Conservation (phyloP, 768 basidiomycete genomes). For the Gautieria morchelliformis region DNA sequence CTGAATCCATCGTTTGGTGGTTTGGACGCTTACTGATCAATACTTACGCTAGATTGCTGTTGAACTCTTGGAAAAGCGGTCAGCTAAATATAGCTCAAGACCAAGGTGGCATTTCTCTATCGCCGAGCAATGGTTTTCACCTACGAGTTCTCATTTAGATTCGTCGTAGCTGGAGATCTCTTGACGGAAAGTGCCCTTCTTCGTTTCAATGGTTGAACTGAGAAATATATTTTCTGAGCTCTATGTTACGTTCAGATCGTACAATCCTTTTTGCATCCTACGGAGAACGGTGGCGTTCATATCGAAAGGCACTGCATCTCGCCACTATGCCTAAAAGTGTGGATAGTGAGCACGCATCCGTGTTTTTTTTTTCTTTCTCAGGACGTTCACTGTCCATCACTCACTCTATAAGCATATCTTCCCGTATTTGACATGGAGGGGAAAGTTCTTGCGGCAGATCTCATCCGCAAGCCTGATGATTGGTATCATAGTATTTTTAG, state of each 20-base stretch:
- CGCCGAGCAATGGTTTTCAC: not conserved
- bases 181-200: slow-evolving; percentile 10
- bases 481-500: slow-evolving; percentile 8
- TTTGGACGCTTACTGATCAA: not conserved
- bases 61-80: slow-evolving; percentile 13
- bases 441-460: slow-evolving; percentile 4
- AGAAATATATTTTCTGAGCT: not conserved
- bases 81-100: slow-evolving; percentile 13
- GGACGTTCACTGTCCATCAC: not conserved
- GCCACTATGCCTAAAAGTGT: slow-evolving; percentile 11
- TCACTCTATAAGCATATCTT: not conserved
- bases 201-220: not conserved
- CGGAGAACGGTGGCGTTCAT: slow-evolving; percentile 11
- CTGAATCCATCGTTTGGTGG: not conserved
- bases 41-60: slow-evolving; percentile 1
- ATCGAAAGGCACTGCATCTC: slow-evolving; percentile 11
- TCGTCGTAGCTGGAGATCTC: slow-evolving; percentile 14
- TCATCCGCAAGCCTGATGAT: slow-evolving; percentile 4
- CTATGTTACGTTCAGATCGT: not conserved
- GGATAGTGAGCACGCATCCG: slow-evolving; percentile 4
- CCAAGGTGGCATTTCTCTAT: slow-evolving; percentile 8
- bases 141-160: not conserved
- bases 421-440: slow-evolving; percentile 12
- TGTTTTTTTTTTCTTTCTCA: not conserved
- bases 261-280: slow-evolving; percentile 10